Evolutionary conservation across 164 flowering plant species (phyloP).

Genomic region (Houttuynia cordata): DNA sequence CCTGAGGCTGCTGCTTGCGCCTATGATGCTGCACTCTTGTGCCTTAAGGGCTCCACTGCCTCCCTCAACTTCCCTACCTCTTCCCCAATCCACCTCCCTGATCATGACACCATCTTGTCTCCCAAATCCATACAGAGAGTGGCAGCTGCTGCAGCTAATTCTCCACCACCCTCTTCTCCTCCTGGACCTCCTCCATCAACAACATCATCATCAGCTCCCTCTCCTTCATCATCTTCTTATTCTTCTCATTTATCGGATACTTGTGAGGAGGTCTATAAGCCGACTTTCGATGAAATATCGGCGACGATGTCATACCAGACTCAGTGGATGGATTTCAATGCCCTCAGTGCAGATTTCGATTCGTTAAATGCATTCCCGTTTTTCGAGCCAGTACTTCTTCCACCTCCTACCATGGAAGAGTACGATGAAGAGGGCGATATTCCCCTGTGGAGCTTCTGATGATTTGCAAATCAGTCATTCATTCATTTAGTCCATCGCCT

Average conservation of each 20-base stretch:
- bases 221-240: conserved; percentile 3
- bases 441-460: conserved; percentile 26
- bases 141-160: conserved; percentile 72
- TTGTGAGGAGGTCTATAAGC: conserved; percentile 3
- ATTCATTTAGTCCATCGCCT: not conserved
- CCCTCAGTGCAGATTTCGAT: conserved; percentile 13
- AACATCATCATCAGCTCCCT: conserved; percentile 1
- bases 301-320: not conserved
- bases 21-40: conserved; percentile 87
- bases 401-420: conserved; percentile 8
- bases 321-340: conserved; percentile 10
- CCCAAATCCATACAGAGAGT: conserved; percentile 78
- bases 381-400: conserved; percentile 5
- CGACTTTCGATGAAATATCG: not conserved
- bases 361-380: conserved; percentile 6
- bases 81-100: conserved; percentile 11
- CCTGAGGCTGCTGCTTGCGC: conserved; percentile 96
- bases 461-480: not conserved
- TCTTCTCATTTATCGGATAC: conserved; percentile 8
- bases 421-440: conserved; percentile 21
- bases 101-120: conserved; percentile 36
- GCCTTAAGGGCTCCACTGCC: conserved; percentile 80
- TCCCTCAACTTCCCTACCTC: conserved; percentile 68
- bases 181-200: conserved; percentile 1
- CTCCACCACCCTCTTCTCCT: conserved; percentile 3